Evolutionary conservation across 2,329 filamentous ascomycete genomes (phyloP), one percentile per base, ranked within the genome.

Genomic region (Akanthomyces muscarius): DNA sequence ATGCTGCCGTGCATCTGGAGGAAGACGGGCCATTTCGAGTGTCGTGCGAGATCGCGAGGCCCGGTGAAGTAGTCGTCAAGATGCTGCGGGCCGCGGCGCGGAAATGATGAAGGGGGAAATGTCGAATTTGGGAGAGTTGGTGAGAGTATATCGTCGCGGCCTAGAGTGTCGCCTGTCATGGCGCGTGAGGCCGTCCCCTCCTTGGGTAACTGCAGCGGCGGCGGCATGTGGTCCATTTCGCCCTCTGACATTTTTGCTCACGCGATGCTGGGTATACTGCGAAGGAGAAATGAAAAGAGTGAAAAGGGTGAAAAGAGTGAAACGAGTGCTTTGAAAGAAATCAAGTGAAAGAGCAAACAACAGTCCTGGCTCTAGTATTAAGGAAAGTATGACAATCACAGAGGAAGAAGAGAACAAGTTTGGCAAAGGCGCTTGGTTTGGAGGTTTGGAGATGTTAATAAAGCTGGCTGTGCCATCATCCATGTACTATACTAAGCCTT

Each of bases 21-120:
- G 72, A 92, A 89, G 66, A 86, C 83, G 21, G 90, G 90, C 82
- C 89, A 88, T 80, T 90, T 92, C 23, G 89, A 91, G 74, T 92
- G 89, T 69, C 85, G 85, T 63, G 86, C 81, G 66, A 91, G 83
- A 72, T 92, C 86, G 65, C 88, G 83, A 56, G 90, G 90, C 14
- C 85, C 86, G 55, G 72, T 83, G 70, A 88, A 88, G 72, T 88
- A 87, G 66, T 87, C 84, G 64, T 86, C 84, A 54, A 87, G 66
- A 41, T 85, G 81, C 65, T 81, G 72, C 16, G 74, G 75, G 18
- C 70, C 72, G 36, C 72, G 74, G 47, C 71, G 58, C 28, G 38
- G 71, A 64, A 74, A 75, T 42, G 70, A 66, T 47, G 71, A 67
- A 10, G 69, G 70, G 41, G 74, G 67, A 54, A 70, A 65, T 50